Base-by-base conservation (phyloP, 495 filamentous ascomycete species). In the Xylaria cubensis region DNA sequence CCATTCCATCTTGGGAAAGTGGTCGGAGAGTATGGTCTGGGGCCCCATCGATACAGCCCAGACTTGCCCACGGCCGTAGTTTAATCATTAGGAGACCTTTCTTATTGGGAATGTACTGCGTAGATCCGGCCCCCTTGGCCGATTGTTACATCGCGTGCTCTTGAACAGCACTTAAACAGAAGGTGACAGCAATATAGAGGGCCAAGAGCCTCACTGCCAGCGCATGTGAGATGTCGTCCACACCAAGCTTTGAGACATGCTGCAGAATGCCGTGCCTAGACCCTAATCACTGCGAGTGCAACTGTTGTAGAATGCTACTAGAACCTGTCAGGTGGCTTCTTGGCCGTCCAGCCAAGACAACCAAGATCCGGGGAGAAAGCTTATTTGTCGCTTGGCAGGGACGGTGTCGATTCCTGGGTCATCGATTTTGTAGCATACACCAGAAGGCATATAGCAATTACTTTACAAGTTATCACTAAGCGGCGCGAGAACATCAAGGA, bases 1-100 rank as follows among this genome's bases (percentile, higher is more conserved):
- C 64, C 66, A 32, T 68, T 46, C 66, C 66, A 44, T 58, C 51
- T 59, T 36, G 21, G 66, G 53, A 56, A 66, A 66, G 64, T 66
- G 64, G 51, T 66, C 39, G 12, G 66, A 68, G n/a, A 39, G 29
- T 32, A 48, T 55, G 39, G 51, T 24, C 42, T 21, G 19, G 21
- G 6, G 24, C 42, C 64, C 21, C 19, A 17, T 32, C 17, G 36
- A 58, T 59, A 46, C 34, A n/a, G 32, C 51, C 9, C 36, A 46
- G n/a, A 39, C 34, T 24, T 26, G 65, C 12, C 8, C 26, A 39
- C 46, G 26, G 29, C 44, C 46, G n/a, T 13, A 29, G 64, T 29
- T 46, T 29, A 32, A 53, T 50, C 62, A 12, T 24, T 64, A 24
- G 3, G 17, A 62, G 39, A 48, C 42, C 26, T 15, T n/a, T 48